These are phyloP conservation scores for Calocybe indica DNA, from an alignment of 768 basidiomycete species.

Conservation along the genomic window DNA sequence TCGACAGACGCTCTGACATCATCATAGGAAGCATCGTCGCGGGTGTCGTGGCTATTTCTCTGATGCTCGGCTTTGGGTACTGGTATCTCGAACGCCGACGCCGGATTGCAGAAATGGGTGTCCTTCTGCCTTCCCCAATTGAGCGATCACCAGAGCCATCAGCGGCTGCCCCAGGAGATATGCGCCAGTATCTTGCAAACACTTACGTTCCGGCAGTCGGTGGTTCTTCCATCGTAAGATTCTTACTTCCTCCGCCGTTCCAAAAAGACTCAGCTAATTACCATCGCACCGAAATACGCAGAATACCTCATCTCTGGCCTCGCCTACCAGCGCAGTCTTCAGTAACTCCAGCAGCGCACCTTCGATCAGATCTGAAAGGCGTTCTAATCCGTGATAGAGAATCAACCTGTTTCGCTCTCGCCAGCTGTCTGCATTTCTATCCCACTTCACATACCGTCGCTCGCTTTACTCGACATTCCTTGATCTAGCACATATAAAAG, in stretches of 20 bases:
- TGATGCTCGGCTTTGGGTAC: constrained; percentile 24
- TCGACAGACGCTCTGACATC: constrained; percentile 24
- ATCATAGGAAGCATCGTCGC: constrained; percentile 45
- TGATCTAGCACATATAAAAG: too few species aligned
- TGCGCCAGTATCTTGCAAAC: constrained; percentile 14
- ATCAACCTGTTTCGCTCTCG: background rate
- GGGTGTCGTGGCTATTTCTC: constrained; percentile 27
- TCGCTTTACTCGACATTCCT: too few species aligned
- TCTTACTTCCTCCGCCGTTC: background rate
- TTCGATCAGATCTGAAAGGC: constrained; percentile 10
- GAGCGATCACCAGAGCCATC: constrained; percentile 5
- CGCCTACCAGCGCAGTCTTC: constrained; percentile 11
- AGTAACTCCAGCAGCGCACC: constrained; percentile 5
- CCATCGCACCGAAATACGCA: background rate
- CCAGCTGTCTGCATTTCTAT: too few species aligned
- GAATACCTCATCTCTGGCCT: constrained; percentile 6
- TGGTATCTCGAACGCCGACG: constrained; percentile 17
- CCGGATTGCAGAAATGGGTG: constrained; percentile 8
- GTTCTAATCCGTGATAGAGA: constrained; percentile 3
- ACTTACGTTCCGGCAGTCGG: constrained; percentile 5
- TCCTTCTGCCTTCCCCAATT: constrained; percentile 3
- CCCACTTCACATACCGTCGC: too few species aligned
- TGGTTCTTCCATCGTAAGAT: constrained; percentile 8
- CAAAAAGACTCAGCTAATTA: background rate
- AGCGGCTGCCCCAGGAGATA: constrained; percentile 1